Percentiles rank a stretch among this genome's conserved stretches.
These are phyloP conservation scores for Arachis stenosperma DNA, from an alignment of 306 rosid genomes.

Conservation along the genomic window DNA sequence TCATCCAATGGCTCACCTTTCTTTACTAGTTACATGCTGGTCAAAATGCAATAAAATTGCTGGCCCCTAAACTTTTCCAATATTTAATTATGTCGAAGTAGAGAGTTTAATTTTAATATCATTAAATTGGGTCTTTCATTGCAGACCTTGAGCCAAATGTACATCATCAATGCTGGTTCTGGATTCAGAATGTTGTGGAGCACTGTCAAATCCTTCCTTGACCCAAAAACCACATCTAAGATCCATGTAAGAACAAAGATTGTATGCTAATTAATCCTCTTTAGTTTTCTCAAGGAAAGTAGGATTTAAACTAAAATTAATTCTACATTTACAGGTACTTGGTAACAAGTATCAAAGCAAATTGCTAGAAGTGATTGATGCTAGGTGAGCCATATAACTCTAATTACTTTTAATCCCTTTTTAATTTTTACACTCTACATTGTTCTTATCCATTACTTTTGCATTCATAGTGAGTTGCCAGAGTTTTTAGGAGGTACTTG, in stretches of 20 bases:
- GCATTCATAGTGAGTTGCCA: constrained; percentile 78
- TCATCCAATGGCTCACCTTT: no score
- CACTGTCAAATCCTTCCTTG: constrained; percentile 91
- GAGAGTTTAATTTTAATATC: constrained; percentile 39
- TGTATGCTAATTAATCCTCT: neutral
- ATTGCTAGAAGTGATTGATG: constrained; percentile 92
- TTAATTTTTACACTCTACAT: no score
- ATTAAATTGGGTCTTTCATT: constrained; percentile 36
- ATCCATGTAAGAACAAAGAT: constrained; percentile 64
- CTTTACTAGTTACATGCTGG: no score
- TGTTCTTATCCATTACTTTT: constrained; percentile 24
- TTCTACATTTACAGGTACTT: constrained; percentile 68
- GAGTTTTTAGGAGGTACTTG: constrained; percentile 92
- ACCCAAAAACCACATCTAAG: constrained; percentile 86
- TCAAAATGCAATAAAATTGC: no score
- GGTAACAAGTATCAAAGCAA: constrained; percentile 91
- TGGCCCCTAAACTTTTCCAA: no score
- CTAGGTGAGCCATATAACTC: constrained; percentile 45
- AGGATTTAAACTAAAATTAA: constrained; percentile 23
- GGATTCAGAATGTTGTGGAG: constrained; percentile 95
- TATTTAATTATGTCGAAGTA: neutral
- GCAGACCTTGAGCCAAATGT: constrained; percentile 96
- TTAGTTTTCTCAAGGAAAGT: constrained; percentile 15
- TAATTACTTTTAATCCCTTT: neutral
- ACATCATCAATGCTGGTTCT: constrained; percentile 97